Evolutionary conservation across 768 basidiomycete species (phyloP).

Genomic region (Pisolithus marmoratus): DNA sequence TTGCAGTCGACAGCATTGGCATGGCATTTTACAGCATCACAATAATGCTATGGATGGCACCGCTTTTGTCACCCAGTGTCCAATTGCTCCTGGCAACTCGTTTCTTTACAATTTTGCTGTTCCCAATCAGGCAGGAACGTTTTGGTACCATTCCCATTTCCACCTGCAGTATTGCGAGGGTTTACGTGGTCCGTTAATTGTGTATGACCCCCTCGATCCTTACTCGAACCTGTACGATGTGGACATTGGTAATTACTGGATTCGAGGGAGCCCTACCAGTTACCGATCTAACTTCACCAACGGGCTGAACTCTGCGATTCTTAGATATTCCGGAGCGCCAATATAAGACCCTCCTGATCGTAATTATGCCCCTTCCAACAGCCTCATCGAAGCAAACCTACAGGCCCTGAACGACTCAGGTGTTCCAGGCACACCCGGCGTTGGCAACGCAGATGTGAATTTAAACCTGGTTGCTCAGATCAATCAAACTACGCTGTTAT

Average conservation of each 20-base stretch:
- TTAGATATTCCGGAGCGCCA: slow-evolving; percentile 11
- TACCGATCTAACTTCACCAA: slow-evolving; percentile 32
- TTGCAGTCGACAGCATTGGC: slow-evolving; percentile 30
- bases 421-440: too few relatives aligned
- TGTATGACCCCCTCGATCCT: slow-evolving; percentile 34
- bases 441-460: too few relatives aligned
- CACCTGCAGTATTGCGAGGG: slow-evolving; percentile 53
- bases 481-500: slow-evolving; percentile 9
- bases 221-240: slow-evolving; percentile 25
- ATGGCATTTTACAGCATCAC: slow-evolving; percentile 36
- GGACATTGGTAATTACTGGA: slow-evolving; percentile 39
- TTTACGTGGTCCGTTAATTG: slow-evolving; percentile 41
- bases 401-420: slow-evolving; percentile 9
- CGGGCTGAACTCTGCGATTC: slow-evolving; percentile 7
- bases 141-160: slow-evolving; percentile 46
- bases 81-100: slow-evolving; percentile 33
- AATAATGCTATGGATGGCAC: slow-evolving; percentile 38
- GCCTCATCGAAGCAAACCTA: slow-evolving; percentile 15
- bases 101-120: slow-evolving; percentile 34
- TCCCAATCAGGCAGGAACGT: slow-evolving; percentile 30
- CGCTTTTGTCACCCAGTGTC: slow-evolving; percentile 42
- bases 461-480: slow-evolving; percentile 9
- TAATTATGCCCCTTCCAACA: neutral
- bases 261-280: slow-evolving; percentile 4
- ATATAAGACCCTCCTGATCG: slow-evolving; percentile 2